Conservation (phyloP, 148 eudicot species). For the Cornus suecica region DNA sequence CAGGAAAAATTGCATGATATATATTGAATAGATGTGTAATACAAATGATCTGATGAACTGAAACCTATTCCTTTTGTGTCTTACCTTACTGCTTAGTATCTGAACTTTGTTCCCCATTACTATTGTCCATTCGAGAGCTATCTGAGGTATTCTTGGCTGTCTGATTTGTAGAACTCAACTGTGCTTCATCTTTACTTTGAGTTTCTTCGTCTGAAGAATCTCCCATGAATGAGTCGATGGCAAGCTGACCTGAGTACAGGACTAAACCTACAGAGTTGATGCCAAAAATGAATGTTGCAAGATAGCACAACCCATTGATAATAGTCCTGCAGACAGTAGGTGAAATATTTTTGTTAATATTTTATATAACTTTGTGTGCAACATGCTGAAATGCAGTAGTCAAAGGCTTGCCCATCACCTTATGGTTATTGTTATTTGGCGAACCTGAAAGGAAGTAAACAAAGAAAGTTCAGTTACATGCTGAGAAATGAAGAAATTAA, state of each 20-base stretch:
- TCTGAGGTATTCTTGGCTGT: slow-evolving; percentile 27
- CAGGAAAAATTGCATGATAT: slow-evolving; percentile 11
- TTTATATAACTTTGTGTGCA: neutral
- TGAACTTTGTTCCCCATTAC: slow-evolving; percentile 47
- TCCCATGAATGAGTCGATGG: slow-evolving; percentile 54
- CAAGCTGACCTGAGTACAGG: slow-evolving; percentile 77
- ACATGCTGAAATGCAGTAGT: neutral
- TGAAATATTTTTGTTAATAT: slow-evolving; percentile 10
- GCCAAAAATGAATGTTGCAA: slow-evolving; percentile 90
- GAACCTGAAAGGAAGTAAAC: slow-evolving; percentile 56
- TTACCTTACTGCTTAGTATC: slow-evolving; percentile 17
- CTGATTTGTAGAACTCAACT: slow-evolving; percentile 26
- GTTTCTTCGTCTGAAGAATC: slow-evolving; percentile 32
- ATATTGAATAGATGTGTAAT: neutral
- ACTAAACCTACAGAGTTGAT: slow-evolving; percentile 69
- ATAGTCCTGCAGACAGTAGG: slow-evolving; percentile 68
- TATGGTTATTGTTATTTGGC: slow-evolving; percentile 91
- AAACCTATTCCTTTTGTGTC: slow-evolving; percentile 15
- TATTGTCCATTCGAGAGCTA: slow-evolving; percentile 20
- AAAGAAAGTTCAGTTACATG: neutral
- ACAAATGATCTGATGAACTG: slow-evolving; percentile 7
- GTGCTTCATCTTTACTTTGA: slow-evolving; percentile 19
- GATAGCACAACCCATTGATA: slow-evolving; percentile 84
- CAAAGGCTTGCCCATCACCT: slow-evolving; percentile 39
- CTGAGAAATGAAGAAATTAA: neutral